Evolutionary conservation across 164 flowering plant species (phyloP).

Genomic region (Berberis thunbergii): DNA sequence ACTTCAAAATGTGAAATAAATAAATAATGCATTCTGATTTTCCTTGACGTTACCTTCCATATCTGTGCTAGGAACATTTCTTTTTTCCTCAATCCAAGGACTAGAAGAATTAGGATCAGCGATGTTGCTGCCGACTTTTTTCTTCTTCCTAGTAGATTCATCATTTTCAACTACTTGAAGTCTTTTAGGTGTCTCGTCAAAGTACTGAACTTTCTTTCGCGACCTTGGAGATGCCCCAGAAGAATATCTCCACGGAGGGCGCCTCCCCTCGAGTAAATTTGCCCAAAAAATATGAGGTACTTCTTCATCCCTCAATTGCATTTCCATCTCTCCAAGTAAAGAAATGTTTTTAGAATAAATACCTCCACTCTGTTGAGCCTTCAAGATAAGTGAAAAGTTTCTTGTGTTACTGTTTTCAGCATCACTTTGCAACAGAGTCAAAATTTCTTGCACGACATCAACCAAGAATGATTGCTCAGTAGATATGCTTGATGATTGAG

Average conservation of each 20-base stretch:
- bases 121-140: constrained; percentile 25
- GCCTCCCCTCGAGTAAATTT: constrained; percentile 48
- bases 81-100: constrained; percentile 21
- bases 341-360: constrained; percentile 21
- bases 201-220: constrained; percentile 51
- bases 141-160: constrained; percentile 46
- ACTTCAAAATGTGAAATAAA: background rate
- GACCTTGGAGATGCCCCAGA: constrained; percentile 36
- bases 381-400: constrained; percentile 24
- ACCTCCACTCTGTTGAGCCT: constrained; percentile 37
- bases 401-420: constrained; percentile 10
- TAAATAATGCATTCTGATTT: too few species aligned
- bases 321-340: constrained; percentile 48
- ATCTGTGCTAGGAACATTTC: constrained; percentile 14
- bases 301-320: constrained; percentile 26
- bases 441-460: constrained; percentile 44
- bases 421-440: constrained; percentile 20
- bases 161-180: constrained; percentile 21
- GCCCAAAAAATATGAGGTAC: constrained; percentile 61
- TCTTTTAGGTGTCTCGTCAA: constrained; percentile 16
- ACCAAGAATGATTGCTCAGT: constrained; percentile 24
- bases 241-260: constrained; percentile 56
- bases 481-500: constrained; percentile 8
- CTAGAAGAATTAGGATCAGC: constrained; percentile 16
- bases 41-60: constrained; percentile 24